Evolutionary conservation across 305 asterid genomes (phyloP).

Genomic region (Fraxinus dipetala): DNA sequence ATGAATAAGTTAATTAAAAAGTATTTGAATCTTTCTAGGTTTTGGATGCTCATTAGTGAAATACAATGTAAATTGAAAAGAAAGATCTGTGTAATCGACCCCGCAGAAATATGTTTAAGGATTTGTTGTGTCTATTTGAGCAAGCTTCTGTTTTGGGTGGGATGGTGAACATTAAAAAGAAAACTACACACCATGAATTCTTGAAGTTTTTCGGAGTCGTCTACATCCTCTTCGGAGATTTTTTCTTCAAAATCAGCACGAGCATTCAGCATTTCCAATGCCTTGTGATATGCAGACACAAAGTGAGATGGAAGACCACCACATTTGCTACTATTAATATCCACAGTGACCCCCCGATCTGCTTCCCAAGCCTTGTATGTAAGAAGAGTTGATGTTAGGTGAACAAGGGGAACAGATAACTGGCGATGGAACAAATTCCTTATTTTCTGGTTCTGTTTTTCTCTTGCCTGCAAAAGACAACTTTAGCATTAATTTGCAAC

Average conservation of each 20-base stretch:
- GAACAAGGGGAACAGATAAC: slow-evolving; percentile 73
- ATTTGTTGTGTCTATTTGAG: neutral
- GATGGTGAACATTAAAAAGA: neutral
- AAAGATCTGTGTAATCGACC: neutral
- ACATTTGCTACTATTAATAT: slow-evolving; percentile 40
- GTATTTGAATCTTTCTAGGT: neutral
- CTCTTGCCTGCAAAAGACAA: slow-evolving; percentile 58
- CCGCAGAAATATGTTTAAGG: neutral
- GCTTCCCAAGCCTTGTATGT: slow-evolving; percentile 81
- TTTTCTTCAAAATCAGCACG: slow-evolving; percentile 65
- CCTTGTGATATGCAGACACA: slow-evolving; percentile 65
- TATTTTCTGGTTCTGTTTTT: slow-evolving; percentile 72
- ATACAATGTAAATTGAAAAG: neutral
- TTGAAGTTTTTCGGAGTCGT: slow-evolving; percentile 63
- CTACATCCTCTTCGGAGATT: slow-evolving; percentile 49
- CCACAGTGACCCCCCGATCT: slow-evolving; percentile 48
- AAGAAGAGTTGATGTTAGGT: slow-evolving; percentile 49
- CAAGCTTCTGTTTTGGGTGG: neutral
- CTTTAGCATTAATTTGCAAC: slow-evolving; percentile 15
- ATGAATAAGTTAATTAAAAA: neutral
- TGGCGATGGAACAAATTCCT: slow-evolving; percentile 78
- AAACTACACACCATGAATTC: slow-evolving; percentile 56
- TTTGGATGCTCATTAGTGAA: neutral
- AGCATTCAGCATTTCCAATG: slow-evolving; percentile 66
- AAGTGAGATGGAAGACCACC: slow-evolving; percentile 68